Evolutionary conservation across 1,284 basidiomycete species (phyloP).

Genomic region (Marasmius sp.): DNA sequence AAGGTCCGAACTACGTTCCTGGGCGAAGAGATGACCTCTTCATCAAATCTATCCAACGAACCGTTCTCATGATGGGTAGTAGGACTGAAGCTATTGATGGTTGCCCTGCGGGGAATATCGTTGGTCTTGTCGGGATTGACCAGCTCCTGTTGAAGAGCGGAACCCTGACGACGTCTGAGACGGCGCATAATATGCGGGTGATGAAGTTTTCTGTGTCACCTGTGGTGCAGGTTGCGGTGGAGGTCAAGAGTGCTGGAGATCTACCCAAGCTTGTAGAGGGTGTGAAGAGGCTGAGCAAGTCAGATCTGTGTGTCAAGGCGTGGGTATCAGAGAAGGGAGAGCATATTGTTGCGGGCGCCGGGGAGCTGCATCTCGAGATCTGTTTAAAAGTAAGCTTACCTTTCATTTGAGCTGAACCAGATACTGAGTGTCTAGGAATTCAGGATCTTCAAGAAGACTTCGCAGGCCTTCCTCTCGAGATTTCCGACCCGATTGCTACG

Average conservation of each 20-base stretch:
- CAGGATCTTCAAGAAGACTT: slow-evolving; percentile 99
- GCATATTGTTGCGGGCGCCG: slow-evolving; percentile 99
- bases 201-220: slow-evolving; percentile 99
- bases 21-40: slow-evolving; percentile 99
- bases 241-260: slow-evolving; percentile 99
- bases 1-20: slow-evolving; percentile 98
- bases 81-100: slow-evolving; percentile 99
- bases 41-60: slow-evolving; percentile 98
- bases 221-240: slow-evolving; percentile 98
- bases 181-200: slow-evolving; percentile 99
- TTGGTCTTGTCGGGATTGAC: slow-evolving; percentile 99
- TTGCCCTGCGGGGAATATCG: slow-evolving; percentile 98
- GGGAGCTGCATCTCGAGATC: slow-evolving; percentile 99
- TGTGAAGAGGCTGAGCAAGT: slow-evolving; percentile 99
- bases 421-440: not conserved
- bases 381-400: slow-evolving; percentile 81
- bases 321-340: slow-evolving; percentile 94
- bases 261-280: slow-evolving; percentile 99
- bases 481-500: slow-evolving; percentile 97
- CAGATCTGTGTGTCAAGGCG: slow-evolving; percentile 98
- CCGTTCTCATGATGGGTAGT: slow-evolving; percentile 99
- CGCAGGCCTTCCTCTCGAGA: slow-evolving; percentile 98
- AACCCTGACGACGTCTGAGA: slow-evolving; percentile 96
- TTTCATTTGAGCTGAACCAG: not conserved
- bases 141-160: slow-evolving; percentile 99